Evolutionary conservation across 108 stramenopile genomes (phyloP).

Genomic region (Nitzschia sp.): DNA sequence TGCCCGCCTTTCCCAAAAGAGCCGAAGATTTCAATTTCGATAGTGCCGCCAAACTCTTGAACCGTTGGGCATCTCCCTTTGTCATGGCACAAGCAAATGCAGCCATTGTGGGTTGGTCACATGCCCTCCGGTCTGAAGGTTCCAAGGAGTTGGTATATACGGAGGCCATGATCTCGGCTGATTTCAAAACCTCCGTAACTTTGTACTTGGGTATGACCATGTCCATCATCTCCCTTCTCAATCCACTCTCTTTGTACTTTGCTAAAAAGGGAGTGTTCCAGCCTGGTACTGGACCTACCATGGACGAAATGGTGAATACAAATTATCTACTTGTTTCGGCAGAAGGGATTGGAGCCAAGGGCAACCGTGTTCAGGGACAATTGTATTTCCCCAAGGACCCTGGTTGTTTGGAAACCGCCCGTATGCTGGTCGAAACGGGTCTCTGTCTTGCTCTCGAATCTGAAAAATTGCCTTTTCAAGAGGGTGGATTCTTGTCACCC

Average conservation of each 20-base stretch:
- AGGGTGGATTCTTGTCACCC: conserved; percentile 79
- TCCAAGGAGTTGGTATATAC: conserved; percentile 45
- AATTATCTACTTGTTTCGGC: conserved; percentile 49
- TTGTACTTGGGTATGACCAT: conserved; percentile 40
- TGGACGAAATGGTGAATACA: conserved; percentile 60
- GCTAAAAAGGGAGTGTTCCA: conserved; percentile 54
- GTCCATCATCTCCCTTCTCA: conserved; percentile 38
- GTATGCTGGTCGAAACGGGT: conserved; percentile 79
- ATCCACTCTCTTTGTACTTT: conserved; percentile 34
- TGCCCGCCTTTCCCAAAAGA: not conserved
- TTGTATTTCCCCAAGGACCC: conserved; percentile 66
- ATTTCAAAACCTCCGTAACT: conserved; percentile 48
- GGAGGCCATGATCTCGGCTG: conserved; percentile 40
- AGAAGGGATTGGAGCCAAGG: conserved; percentile 54
- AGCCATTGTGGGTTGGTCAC: conserved; percentile 56
- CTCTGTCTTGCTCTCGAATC: conserved; percentile 51
- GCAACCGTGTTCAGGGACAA: conserved; percentile 42
- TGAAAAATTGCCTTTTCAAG: conserved; percentile 6
- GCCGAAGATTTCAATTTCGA: not conserved
- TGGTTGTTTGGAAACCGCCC: conserved; percentile 72
- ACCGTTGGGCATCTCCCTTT: conserved; percentile 43
- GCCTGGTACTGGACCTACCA: conserved; percentile 81
- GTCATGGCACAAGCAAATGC: conserved; percentile 76
- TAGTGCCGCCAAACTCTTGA: not conserved
- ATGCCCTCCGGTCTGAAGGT: conserved; percentile 44